Base-by-base conservation (phyloP, 441 rosid species). In the Manihot esculenta region DNA sequence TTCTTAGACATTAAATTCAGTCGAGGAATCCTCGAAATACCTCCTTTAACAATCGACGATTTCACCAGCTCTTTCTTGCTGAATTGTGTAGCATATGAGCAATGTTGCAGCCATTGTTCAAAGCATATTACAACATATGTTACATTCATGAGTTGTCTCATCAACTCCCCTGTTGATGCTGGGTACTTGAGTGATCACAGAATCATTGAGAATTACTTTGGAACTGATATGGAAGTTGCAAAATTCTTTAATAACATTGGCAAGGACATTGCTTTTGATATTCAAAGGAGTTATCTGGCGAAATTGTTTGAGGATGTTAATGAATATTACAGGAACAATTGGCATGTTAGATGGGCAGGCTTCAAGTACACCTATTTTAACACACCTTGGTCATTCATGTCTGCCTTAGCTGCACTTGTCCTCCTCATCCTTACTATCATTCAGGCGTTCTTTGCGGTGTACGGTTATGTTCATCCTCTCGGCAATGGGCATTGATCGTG, bases 341-440 rank as follows among this genome's bases (percentile, higher is more conserved):
- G 82, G 85, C 76, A 80, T 41, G 78, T 77, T 61, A 72, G 71
- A 48, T 87, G 86, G 91, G 86, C 91, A 44, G 69, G 71, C 27
- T 85, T 87, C 74, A 83, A 80, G 76, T 79, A 74, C 58, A 80
- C 84, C 47, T 87, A 87, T 38, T 85, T 87, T 42, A 78, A 72
- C 27, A 78, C 85, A 38, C 89, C 89, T n/a, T 87, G 91, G 91
- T 87, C 91, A 17, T 87, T 85, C 75, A 49, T 85, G 62, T 87
- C 91, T 9, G 89, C 86, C 5, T 64, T 79, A 62, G 91, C 91
- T 14, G 91, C 86, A 14, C 27, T 77, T n/a, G 47, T 83, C 38
- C 79, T 83, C 27, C 77, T 83, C 71, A 1, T 85, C 2, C 77
- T 80, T 60, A 79, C 77, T 41, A 15, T 73, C 58, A 57, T 69